These are phyloP conservation scores for Wallacemonas sp. DNA, from an alignment of 208 protist species.

Conservation along the genomic window DNA sequence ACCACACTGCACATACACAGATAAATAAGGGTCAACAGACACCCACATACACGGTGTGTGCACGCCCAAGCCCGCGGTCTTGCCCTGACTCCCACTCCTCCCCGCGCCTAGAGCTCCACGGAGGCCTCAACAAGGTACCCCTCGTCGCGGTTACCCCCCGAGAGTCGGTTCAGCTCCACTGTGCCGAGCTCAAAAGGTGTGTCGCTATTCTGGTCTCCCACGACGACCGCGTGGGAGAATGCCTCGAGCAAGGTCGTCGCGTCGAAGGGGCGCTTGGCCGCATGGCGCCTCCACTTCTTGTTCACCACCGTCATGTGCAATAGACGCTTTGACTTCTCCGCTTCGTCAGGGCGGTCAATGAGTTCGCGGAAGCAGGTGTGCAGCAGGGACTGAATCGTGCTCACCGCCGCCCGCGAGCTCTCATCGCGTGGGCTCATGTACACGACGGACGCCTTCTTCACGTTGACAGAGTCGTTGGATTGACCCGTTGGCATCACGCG, in stretches of 20 bases:
- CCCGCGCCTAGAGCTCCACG: slow-evolving; percentile 13
- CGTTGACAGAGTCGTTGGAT: slow-evolving; percentile 16
- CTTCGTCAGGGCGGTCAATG: slow-evolving; percentile 34
- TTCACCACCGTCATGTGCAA: slow-evolving; percentile 84
- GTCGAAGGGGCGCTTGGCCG: slow-evolving; percentile 35
- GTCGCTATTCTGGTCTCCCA: neutral
- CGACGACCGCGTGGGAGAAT: slow-evolving; percentile 14
- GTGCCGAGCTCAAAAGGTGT: neutral
- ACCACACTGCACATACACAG: neutral
- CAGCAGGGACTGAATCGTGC: slow-evolving; percentile 40
- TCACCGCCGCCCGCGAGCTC: slow-evolving; percentile 19
- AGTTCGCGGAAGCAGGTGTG: slow-evolving; percentile 56
- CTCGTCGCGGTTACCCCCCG: slow-evolving; percentile 11
- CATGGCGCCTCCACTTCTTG: slow-evolving; percentile 58
- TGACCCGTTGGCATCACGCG: slow-evolving; percentile 41
- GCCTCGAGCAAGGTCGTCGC: slow-evolving; percentile 27
- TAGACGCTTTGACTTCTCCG: slow-evolving; percentile 28
- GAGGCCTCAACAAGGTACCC: slow-evolving; percentile 29
- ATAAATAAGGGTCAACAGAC: neutral
- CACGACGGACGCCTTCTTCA: slow-evolving; percentile 55
- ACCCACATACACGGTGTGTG: neutral
- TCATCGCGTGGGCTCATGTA: slow-evolving; percentile 71
- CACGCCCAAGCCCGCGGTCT: neutral
- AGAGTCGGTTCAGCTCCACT: slow-evolving; percentile 31
- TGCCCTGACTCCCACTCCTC: neutral